Conservation (phyloP, 202 grass and related monocot genomes). For the Cymbopogon flexuosus region DNA sequence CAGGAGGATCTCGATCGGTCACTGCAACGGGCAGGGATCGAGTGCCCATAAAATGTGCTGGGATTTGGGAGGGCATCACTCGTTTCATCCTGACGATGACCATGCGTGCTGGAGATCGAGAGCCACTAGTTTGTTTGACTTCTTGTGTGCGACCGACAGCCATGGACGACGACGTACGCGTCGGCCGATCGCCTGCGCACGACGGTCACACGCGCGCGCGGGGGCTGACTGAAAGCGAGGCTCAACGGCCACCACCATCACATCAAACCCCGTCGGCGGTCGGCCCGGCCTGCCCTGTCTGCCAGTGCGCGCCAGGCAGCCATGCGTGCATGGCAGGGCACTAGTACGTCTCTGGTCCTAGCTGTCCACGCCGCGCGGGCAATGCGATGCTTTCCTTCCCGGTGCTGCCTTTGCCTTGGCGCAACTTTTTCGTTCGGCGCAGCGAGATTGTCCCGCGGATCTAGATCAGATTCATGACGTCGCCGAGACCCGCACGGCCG, state of each 20-base stretch:
- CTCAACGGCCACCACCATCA: too few species aligned
- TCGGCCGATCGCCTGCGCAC: too few species aligned
- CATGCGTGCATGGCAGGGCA: too few species aligned
- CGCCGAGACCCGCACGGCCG: too few species aligned
- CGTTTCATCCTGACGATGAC: neutral
- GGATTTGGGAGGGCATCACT: neutral
- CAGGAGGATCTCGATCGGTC: neutral
- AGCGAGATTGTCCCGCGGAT: too few species aligned
- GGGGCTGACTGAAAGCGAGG: neutral
- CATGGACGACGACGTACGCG: neutral
- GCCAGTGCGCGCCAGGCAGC: too few species aligned
- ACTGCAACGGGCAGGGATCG: neutral
- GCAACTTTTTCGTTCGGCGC: neutral
- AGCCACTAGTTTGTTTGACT: neutral
- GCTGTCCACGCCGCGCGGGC: too few species aligned
- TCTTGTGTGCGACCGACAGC: neutral
- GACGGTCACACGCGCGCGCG: neutral
- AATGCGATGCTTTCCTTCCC: neutral
- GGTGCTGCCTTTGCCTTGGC: neutral
- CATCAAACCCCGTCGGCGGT: neutral
- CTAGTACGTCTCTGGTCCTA: too few species aligned
- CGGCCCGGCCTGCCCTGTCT: neutral
- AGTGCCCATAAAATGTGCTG: neutral
- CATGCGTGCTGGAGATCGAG: neutral
- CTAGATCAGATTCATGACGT: neutral